Conservation (phyloP, 768 basidiomycete genomes). For the Amanita molliuscula region DNA sequence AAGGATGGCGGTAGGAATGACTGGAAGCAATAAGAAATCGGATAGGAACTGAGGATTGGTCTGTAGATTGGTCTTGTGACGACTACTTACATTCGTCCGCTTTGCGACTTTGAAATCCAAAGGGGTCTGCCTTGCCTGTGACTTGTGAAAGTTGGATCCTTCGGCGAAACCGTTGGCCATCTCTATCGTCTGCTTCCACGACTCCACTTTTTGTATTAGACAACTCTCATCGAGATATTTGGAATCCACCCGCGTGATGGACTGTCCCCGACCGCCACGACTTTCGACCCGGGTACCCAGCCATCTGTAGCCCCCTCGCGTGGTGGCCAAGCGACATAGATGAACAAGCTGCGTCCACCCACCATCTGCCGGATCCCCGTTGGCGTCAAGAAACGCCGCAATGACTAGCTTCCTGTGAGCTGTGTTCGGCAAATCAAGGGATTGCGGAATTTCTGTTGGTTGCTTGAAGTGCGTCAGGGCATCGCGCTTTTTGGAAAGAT, state of each 20-base stretch:
- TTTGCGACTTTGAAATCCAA: conserved; percentile 34
- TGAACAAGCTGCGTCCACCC: conserved; percentile 36
- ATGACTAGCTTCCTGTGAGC: conserved; percentile 21
- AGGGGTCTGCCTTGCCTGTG: background rate
- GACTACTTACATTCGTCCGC: conserved; percentile 11
- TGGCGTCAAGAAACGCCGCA: conserved; percentile 23
- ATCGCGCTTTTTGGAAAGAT: background rate
- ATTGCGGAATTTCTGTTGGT: background rate
- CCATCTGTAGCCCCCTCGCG: conserved; percentile 26
- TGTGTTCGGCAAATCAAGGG: background rate
- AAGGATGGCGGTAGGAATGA: conserved; percentile 48
- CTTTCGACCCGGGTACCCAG: conserved; percentile 15
- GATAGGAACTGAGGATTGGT: background rate
- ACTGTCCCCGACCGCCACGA: conserved; percentile 24
- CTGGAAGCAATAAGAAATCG: conserved; percentile 13
- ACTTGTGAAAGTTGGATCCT: conserved; percentile 7
- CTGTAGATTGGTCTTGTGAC: background rate
- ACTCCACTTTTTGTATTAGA: conserved; percentile 17
- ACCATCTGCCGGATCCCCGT: conserved; percentile 29
- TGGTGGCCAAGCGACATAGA: conserved; percentile 28
- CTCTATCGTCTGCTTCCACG: conserved; percentile 15
- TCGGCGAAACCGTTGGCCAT: background rate
- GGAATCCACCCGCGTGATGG: conserved; percentile 31
- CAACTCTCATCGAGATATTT: conserved; percentile 29
- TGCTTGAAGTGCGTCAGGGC: background rate